Conservation (phyloP, 2,329 filamentous ascomycete species). For the Colletotrichum chlorophyti region DNA sequence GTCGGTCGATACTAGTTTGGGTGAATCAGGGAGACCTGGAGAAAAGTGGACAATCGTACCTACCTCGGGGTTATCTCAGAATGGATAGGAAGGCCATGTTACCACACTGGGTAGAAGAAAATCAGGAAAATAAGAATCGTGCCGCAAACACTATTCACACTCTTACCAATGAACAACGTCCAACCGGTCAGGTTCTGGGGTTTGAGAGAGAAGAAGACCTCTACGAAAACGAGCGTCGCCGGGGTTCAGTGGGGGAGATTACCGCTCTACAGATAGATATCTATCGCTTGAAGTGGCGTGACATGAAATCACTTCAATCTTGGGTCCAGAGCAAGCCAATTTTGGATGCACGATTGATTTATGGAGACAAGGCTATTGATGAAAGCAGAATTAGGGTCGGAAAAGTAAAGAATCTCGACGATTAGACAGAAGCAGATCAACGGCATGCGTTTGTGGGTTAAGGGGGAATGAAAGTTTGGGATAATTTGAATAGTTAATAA, state of each 20-base stretch:
- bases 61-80: no score
- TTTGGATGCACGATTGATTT: neutral
- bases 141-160: neutral
- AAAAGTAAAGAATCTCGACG: neutral
- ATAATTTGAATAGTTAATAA: neutral
- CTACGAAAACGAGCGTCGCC: no score
- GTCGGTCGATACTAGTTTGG: no score
- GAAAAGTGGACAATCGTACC: no score
- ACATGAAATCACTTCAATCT: neutral
- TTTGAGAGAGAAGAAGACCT: neutral
- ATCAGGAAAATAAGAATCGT: neutral
- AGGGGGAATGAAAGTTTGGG: neutral
- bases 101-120: no score
- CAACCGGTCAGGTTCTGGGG: neutral
- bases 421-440: neutral
- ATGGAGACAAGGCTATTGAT: neutral
- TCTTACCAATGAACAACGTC: neutral
- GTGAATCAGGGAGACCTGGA: no score
- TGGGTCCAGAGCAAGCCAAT: neutral
- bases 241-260: no score
- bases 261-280: no score
- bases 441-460: neutral
- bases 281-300: neutral
- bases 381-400: neutral
- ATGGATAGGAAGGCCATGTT: no score